Conservation (phyloP, 2,329 filamentous ascomycete species). For the Anthostomella pinea region DNA sequence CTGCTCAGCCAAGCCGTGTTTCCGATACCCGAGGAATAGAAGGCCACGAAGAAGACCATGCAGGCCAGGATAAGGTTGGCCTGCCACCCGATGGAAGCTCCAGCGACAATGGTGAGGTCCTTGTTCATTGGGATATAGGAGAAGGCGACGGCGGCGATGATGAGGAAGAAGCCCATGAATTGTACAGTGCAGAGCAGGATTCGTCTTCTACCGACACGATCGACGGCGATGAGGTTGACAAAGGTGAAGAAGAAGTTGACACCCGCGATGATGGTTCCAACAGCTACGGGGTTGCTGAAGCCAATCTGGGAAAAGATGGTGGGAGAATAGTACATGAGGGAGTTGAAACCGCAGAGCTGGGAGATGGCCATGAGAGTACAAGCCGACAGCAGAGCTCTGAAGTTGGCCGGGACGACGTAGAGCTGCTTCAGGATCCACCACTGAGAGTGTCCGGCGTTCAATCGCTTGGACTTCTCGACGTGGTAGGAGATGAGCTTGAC, state of each 20-base stretch:
- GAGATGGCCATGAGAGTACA: slow-evolving; percentile 46
- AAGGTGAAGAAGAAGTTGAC: slow-evolving; percentile 45
- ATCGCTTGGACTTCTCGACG: slow-evolving; percentile 31
- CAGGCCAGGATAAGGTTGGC: slow-evolving; percentile 37
- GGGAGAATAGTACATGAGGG: slow-evolving; percentile 20
- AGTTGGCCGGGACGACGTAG: slow-evolving; percentile 36
- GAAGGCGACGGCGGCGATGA: slow-evolving; percentile 39
- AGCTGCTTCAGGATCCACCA: slow-evolving; percentile 41
- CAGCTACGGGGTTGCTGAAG: slow-evolving; percentile 42
- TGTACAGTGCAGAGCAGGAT: slow-evolving; percentile 39
- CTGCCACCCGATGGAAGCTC: slow-evolving; percentile 30
- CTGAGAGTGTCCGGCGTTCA: slow-evolving; percentile 28
- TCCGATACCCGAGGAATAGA: slow-evolving; percentile 41
- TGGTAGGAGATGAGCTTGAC: slow-evolving; percentile 38
- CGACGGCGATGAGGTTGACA: slow-evolving; percentile 41
- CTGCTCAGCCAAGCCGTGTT: slow-evolving; percentile 42
- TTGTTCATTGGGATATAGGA: slow-evolving; percentile 41
- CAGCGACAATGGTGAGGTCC: slow-evolving; percentile 31
- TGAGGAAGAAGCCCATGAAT: slow-evolving; percentile 40
- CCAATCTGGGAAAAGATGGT: slow-evolving; percentile 36
- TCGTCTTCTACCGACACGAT: slow-evolving; percentile 39
- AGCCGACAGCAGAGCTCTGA: slow-evolving; percentile 41
- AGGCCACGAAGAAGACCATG: slow-evolving; percentile 41
- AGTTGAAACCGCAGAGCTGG: slow-evolving; percentile 32
- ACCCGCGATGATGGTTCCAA: slow-evolving; percentile 38